Conservation (phyloP, 805 yeast genomes). For the Lachancea lanzarotensis region DNA sequence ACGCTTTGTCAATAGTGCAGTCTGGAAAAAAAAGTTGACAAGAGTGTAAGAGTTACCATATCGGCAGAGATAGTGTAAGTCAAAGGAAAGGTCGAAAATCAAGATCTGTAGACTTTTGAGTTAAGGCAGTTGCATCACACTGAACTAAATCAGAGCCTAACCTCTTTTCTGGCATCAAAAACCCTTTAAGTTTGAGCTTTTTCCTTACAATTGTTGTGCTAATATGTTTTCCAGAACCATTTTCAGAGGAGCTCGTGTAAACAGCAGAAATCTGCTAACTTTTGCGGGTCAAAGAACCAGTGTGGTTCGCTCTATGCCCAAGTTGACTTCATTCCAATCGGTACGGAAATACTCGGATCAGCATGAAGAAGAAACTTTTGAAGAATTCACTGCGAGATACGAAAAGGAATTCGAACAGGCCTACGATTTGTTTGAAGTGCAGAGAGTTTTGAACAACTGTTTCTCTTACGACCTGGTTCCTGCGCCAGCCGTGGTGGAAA, state of each 20-base stretch:
- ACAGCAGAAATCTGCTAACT: conserved; percentile 16
- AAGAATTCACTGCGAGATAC: conserved; percentile 85
- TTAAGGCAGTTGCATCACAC: too few species aligned
- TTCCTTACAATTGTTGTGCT: too few species aligned
- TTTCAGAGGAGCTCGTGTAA: conserved; percentile 15
- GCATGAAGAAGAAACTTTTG: conserved; percentile 88
- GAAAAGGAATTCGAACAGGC: conserved; percentile 96
- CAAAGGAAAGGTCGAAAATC: too few species aligned
- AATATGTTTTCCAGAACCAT: conserved; percentile 24
- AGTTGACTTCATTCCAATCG: conserved; percentile 16
- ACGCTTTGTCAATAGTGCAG: background rate
- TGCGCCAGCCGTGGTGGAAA: conserved; percentile 91
- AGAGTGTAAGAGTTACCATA: too few species aligned
- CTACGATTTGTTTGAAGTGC: conserved; percentile 79
- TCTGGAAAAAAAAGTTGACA: background rate
- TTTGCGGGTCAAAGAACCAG: conserved; percentile 1
- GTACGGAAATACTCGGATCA: conserved; percentile 69
- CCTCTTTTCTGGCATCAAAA: too few species aligned
- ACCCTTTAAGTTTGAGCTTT: too few species aligned
- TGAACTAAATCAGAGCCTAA: too few species aligned
- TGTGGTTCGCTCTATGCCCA: conserved; percentile 8
- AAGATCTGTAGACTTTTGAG: too few species aligned
- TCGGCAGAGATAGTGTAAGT: too few species aligned
- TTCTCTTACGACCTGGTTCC: conserved; percentile 98
- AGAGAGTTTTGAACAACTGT: conserved; percentile 94